Evolutionary conservation across 2,329 filamentous ascomycete species (phyloP).

Genomic region (Stagonosporopsis cucurbitacearum): DNA sequence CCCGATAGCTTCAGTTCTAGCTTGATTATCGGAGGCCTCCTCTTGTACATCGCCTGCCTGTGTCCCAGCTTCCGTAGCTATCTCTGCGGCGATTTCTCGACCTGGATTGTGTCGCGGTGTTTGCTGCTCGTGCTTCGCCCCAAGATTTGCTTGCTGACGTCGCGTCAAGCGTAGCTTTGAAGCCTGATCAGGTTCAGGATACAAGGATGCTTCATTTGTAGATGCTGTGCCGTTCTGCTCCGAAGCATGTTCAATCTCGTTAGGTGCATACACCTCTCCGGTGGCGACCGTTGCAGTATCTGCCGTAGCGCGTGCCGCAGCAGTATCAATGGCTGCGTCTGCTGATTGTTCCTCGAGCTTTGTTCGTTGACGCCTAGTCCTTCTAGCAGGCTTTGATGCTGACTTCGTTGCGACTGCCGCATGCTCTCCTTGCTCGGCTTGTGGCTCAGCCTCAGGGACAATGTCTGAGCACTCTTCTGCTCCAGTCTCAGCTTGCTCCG

Average conservation of each 20-base stretch:
- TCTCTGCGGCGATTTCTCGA: conserved; percentile 1
- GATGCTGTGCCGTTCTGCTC: neutral
- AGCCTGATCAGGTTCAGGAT: neutral
- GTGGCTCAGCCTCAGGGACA: neutral
- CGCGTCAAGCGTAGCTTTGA: conserved; percentile 6
- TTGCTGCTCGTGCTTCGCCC: conserved; percentile 3
- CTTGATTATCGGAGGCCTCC: neutral
- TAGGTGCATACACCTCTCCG: neutral
- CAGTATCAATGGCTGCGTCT: neutral
- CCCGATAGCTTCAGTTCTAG: neutral
- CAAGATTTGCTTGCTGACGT: conserved; percentile 11
- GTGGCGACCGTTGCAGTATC: neutral
- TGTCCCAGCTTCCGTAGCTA: neutral
- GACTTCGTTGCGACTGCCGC: neutral
- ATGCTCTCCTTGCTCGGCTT: neutral
- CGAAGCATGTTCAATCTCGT: neutral
- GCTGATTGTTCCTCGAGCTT: conserved; percentile 1
- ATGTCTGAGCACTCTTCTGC: neutral
- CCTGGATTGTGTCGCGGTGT: conserved; percentile 2
- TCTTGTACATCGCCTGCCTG: neutral
- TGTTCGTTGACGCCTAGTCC: conserved; percentile 7
- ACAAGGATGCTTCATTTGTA: neutral
- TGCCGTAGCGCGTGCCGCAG: neutral
- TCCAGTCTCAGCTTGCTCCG: neutral
- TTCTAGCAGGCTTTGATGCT: conserved; percentile 1